These are phyloP conservation scores for Gelatoporia subvermispora DNA, from an alignment of 768 basidiomycete species.

Conservation along the genomic window DNA sequence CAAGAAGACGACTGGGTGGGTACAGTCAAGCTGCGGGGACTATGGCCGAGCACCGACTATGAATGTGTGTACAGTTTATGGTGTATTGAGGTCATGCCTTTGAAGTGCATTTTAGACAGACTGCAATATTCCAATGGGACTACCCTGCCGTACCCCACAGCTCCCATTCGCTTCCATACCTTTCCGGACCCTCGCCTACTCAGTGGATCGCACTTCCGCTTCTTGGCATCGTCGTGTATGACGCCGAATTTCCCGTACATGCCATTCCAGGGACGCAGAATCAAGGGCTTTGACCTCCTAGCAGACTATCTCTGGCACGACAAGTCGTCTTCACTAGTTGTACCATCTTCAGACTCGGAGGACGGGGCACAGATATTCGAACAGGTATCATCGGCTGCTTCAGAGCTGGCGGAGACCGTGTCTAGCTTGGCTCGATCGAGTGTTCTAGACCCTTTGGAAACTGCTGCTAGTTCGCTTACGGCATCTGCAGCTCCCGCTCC, in stretches of 20 bases:
- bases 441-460: slow-evolving; percentile 1
- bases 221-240: slow-evolving; percentile 63
- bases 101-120: slow-evolving; percentile 32
- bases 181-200: slow-evolving; percentile 66
- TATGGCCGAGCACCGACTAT: slow-evolving; percentile 67
- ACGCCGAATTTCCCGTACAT: slow-evolving; percentile 72
- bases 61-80: slow-evolving; percentile 49
- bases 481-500: neutral
- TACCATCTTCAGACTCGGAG: neutral
- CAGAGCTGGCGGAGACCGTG: neutral
- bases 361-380: neutral
- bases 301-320: slow-evolving; percentile 45
- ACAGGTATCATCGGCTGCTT: neutral
- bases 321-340: slow-evolving; percentile 1
- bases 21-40: slow-evolving; percentile 46
- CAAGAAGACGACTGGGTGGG: slow-evolving; percentile 53
- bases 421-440: slow-evolving; percentile 3
- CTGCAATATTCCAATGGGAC: slow-evolving; percentile 37
- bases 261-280: slow-evolving; percentile 45
- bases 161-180: slow-evolving; percentile 60
- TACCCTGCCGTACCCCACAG: slow-evolving; percentile 43
- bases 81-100: slow-evolving; percentile 3
- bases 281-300: slow-evolving; percentile 63
- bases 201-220: slow-evolving; percentile 56
- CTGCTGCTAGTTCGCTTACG: neutral